Evolutionary conservation across 1,139 yeast genomes (phyloP), one percentile per base, ranked within the genome.

Genomic region (Kodamaea fungicola): DNA sequence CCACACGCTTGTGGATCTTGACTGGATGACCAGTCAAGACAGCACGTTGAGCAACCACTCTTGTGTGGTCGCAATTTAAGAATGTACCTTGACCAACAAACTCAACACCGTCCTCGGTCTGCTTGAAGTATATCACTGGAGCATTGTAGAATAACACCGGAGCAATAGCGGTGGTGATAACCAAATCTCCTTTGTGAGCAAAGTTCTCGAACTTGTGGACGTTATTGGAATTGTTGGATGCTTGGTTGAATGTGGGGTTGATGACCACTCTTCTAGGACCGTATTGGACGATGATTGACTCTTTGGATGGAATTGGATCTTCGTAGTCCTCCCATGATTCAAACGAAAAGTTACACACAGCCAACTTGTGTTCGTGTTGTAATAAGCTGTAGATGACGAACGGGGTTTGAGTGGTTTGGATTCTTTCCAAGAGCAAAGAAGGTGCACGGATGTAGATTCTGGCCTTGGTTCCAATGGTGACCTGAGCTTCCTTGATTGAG

Each of bases 11-110:
- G 70, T 94, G 97, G 53, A 94, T 90, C 71, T 90, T 92, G 62
- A 89, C 83, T 29, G 97, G 96, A 50, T 88, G 90, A 38, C 98
- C 98, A 0, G 98, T 92, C 42, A 94, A 67, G 7, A 92, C 81
- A 3, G 84, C 82, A 55, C 97, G 78, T 73, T 92, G 90, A 25
- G 95, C 96, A 42, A 89, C 60, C 22, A 90, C 74, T 61, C 98
- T 77, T 12, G 84, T 75, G 52, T 84, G 88, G 61, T 92, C 97
- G 34, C 90, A 78, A 55, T 88, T 89, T 54, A 86, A 72, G 66
- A 88, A 86, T 0, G 96, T 79, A 30, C 99, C 99, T 46, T 87
- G 86, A 6, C 96, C 98, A 21, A 92, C 71, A 38, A 89, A 71
- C 51, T 84, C 84, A 29, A 89, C 57, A 0, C 78, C 78, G 32